Conservation (phyloP, 495 filamentous ascomycete genomes). For the Aspergillus incahuasiensis region DNA sequence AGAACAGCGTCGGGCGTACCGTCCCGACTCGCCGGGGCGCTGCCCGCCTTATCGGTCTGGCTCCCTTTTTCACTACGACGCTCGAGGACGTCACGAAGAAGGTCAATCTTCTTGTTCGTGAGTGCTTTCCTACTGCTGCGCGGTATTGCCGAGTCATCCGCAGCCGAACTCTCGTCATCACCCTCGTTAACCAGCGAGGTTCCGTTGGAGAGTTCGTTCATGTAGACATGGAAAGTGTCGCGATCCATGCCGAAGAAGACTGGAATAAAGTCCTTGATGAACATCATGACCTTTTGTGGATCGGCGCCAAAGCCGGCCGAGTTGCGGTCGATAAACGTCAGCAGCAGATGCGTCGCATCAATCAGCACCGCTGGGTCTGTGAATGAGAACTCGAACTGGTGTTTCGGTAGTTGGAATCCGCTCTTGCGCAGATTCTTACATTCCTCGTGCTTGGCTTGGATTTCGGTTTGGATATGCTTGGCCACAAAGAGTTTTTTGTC, state of each 20-base stretch:
- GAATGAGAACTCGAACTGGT: slow-evolving; percentile 71
- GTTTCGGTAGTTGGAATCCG: slow-evolving; percentile 53
- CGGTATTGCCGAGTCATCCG: slow-evolving; percentile 44
- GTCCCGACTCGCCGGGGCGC: slow-evolving; percentile 71
- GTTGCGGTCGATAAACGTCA: slow-evolving; percentile 66
- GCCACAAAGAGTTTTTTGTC: slow-evolving; percentile 88
- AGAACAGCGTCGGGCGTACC: slow-evolving; percentile 80
- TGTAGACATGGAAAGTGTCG: slow-evolving; percentile 67
- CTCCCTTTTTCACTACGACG: slow-evolving; percentile 60
- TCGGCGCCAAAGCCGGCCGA: slow-evolving; percentile 65
- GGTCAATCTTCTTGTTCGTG: slow-evolving; percentile 69
- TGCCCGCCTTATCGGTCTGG: slow-evolving; percentile 67
- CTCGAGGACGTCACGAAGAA: slow-evolving; percentile 84
- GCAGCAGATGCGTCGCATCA: slow-evolving; percentile 74
- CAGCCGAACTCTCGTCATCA: slow-evolving; percentile 56
- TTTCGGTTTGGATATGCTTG: slow-evolving; percentile 79
- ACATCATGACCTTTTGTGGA: slow-evolving; percentile 68
- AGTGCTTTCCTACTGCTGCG: slow-evolving; percentile 58
- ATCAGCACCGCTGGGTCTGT: slow-evolving; percentile 73
- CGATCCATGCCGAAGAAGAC: slow-evolving; percentile 82
- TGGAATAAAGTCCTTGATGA: slow-evolving; percentile 84
- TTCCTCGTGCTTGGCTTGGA: slow-evolving; percentile 84
- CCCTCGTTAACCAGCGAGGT: slow-evolving; percentile 64
- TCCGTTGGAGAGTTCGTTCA: slow-evolving; percentile 62
- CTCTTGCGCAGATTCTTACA: slow-evolving; percentile 62